A percentile compares a stretch with the other conserved stretches of the same genome.
Evolutionary conservation across 1,139 yeast genomes (phyloP).

Genomic region (Barnettozyma hawaiiensis): DNA sequence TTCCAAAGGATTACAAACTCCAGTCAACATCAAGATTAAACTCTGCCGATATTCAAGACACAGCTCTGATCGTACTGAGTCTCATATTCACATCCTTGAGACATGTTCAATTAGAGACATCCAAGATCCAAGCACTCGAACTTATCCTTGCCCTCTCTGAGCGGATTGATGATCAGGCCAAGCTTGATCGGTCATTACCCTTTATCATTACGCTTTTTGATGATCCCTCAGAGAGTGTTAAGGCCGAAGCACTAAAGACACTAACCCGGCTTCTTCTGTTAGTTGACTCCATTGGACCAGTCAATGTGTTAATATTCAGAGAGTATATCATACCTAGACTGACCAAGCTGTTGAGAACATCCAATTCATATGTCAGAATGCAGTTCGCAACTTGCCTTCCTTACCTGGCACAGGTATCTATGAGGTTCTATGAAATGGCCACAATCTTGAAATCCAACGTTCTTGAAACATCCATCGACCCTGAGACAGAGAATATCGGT

Average conservation of each 20-base stretch:
- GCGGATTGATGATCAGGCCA: slow-evolving; percentile 72
- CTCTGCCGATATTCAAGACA: slow-evolving; percentile 32
- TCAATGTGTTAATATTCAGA: slow-evolving; percentile 69
- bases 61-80: slow-evolving; percentile 60
- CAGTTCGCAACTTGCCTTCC: slow-evolving; percentile 74
- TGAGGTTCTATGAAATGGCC: slow-evolving; percentile 62
- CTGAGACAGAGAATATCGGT: slow-evolving; percentile 37
- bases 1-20: slow-evolving; percentile 38
- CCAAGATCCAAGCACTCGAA: slow-evolving; percentile 70
- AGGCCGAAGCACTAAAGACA: slow-evolving; percentile 50
- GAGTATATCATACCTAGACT: slow-evolving; percentile 80
- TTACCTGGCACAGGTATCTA: slow-evolving; percentile 55
- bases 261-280: slow-evolving; percentile 57
- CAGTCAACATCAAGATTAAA: slow-evolving; percentile 32
- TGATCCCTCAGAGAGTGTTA: slow-evolving; percentile 52
- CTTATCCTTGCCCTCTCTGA: slow-evolving; percentile 73
- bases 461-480: slow-evolving; percentile 31
- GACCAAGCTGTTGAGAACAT: slow-evolving; percentile 37
- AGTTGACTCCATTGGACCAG: slow-evolving; percentile 65
- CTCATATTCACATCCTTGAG: slow-evolving; percentile 60
- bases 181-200: slow-evolving; percentile 81
- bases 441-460: slow-evolving; percentile 46
- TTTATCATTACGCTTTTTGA: slow-evolving; percentile 56
- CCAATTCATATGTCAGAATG: slow-evolving; percentile 48
- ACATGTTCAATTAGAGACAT: slow-evolving; percentile 55